Percentiles rank a stretch among this genome's conserved stretches.
Conservation (phyloP, 306 rosid species). For the Sicyos edulis region DNA sequence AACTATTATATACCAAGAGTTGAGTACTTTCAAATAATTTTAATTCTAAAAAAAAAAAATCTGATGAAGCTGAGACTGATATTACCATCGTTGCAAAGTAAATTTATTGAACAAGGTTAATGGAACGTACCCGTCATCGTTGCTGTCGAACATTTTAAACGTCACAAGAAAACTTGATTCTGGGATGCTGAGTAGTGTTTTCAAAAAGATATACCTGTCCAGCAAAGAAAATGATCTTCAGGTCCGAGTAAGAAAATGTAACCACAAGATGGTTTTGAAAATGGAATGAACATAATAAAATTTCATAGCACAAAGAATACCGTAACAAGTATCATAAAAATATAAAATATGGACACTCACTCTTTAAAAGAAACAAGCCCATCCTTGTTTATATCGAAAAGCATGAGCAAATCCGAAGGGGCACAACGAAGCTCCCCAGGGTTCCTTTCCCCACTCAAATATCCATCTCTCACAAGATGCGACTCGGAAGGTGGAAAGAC, state of each 20-base stretch:
- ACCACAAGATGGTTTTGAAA: neutral
- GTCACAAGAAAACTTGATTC: constrained; percentile 69
- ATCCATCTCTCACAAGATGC: constrained; percentile 82
- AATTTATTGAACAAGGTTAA: constrained; percentile 8
- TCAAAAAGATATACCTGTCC: constrained; percentile 80
- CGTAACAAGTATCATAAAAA: neutral
- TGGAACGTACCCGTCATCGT: constrained; percentile 61
- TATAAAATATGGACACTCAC: constrained; percentile 39
- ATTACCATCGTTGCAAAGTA: neutral
- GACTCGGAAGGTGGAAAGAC: constrained; percentile 98
- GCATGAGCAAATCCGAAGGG: constrained; percentile 73
- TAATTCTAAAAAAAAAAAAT: too few relatives aligned
- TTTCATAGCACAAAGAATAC: neutral
- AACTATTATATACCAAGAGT: too few relatives aligned
- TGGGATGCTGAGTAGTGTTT: constrained; percentile 80
- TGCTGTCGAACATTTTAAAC: constrained; percentile 75
- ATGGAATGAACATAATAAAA: neutral
- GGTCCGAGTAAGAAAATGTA: neutral
- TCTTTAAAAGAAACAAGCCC: constrained; percentile 78
- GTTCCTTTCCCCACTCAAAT: constrained; percentile 73
- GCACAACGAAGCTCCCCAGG: constrained; percentile 70
- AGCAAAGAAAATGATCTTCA: constrained; percentile 12
- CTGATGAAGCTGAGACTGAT: neutral
- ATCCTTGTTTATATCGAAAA: constrained; percentile 70
- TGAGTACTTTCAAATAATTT: too few relatives aligned